Conservation (phyloP, 345 rosid species). For the Linum tenue region DNA sequence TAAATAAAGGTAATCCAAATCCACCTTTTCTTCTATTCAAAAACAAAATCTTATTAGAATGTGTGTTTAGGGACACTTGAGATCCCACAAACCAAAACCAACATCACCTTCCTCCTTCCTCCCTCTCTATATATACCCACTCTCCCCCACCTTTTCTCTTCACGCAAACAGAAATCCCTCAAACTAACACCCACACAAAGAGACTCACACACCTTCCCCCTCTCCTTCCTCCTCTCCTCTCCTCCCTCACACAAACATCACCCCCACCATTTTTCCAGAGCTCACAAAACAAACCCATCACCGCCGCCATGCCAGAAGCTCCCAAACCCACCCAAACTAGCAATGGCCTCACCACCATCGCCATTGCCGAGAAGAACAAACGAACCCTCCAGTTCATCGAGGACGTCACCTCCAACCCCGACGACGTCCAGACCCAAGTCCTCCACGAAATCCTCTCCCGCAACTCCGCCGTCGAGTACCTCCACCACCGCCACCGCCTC, state of each 20-base stretch:
- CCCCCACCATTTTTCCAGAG: not conserved
- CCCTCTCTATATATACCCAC: not conserved
- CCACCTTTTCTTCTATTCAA: no score
- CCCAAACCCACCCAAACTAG: constrained; percentile 27
- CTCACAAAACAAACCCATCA: not conserved
- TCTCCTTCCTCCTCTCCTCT: not conserved
- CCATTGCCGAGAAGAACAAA: constrained; percentile 49
- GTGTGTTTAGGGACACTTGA: not conserved
- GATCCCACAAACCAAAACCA: not conserved
- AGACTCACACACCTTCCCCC: not conserved
- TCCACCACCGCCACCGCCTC: constrained; percentile 51
- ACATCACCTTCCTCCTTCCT: not conserved
- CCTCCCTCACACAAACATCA: not conserved
- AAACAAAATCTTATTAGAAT: no score
- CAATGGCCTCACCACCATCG: constrained; percentile 16
- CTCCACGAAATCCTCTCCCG: constrained; percentile 72
- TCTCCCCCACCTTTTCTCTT: not conserved
- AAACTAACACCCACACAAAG: no score
- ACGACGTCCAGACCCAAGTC: constrained; percentile 56
- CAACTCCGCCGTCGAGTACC: constrained; percentile 85
- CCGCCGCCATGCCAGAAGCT: constrained; percentile 72
- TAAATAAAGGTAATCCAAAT: no score
- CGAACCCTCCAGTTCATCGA: constrained; percentile 61
- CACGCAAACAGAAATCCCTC: not conserved
- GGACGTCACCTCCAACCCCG: constrained; percentile 61